Base-by-base conservation (phyloP, 768 basidiomycete genomes). In the Rhodocollybia butyracea region DNA sequence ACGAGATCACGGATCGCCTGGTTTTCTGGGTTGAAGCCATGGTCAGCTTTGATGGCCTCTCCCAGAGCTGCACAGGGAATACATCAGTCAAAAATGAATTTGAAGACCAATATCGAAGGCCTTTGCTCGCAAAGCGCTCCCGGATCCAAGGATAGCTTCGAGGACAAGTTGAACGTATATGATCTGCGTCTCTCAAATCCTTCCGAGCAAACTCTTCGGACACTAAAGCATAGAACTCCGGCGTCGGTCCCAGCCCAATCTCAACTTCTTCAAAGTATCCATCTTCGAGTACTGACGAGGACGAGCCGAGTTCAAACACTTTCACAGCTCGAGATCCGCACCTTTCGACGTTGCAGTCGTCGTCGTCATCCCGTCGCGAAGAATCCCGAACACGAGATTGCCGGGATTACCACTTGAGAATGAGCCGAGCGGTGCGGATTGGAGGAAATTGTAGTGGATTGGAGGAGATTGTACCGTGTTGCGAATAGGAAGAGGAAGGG, bases 201-300 rank as follows among this genome's bases (percentile, higher is more conserved):
- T 88, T 83, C 52, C 91, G 77, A 0, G 94, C 94, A 68, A 98
- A 98, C 70, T 98, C 97, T 63, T 87, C 89, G 40, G 92, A 96
- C 7, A 94, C 97, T 47, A 98, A 73, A n/a, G 95, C 91, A 70
- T 98, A 99, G 73, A 99, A 99, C 73, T 99, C 97, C 22, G 98
- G 79, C 24, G 97, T 98, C 6, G 97, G 97, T 3, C 97, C 97
- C 12, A 99, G 76, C 19, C 97, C 97, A 7, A 95, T 98, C 19
- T 97, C 97, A 46, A 98, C 95, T 76, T 99, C 97, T 65, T 97
- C 94, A 64, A 98, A 98, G 73, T 98, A 98, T 73, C 98, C 95
- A 48, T 98, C 94, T 68, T 99, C 97, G 39, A 99, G 81, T 21
- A 98, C 85, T 0, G 94, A 94, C 3, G 89, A 91, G 2, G 92